Conservation (phyloP, 78 protist genomes). For the Parvularia atlantis region DNA sequence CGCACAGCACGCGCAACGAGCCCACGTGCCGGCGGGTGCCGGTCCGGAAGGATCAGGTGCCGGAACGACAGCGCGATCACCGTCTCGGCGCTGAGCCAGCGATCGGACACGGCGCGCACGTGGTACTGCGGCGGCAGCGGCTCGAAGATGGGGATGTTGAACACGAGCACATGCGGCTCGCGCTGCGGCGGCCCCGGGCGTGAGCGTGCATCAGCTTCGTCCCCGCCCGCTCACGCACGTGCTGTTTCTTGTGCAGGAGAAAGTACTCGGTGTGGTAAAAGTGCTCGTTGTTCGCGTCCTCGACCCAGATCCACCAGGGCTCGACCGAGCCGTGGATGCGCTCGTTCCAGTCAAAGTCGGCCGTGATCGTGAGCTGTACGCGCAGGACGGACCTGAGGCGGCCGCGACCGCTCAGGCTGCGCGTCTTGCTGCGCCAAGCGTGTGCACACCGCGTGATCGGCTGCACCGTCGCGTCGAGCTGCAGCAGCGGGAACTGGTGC, state of each 20-base stretch:
- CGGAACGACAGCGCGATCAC: conserved; percentile 51
- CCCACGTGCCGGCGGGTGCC: conserved; percentile 64
- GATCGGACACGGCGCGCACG: conserved; percentile 70
- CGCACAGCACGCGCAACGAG: too few species aligned
- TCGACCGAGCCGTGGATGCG: conserved; percentile 53
- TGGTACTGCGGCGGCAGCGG: conserved; percentile 84
- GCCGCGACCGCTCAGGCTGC: too few species aligned
- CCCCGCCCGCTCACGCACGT: neutral
- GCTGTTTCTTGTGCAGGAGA: conserved; percentile 40
- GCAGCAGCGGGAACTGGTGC: conserved; percentile 64
- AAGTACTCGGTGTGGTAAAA: conserved; percentile 80
- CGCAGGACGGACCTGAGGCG: too few species aligned
- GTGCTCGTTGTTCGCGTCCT: conserved; percentile 50
- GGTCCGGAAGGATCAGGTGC: conserved; percentile 78
- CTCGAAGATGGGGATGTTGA: conserved; percentile 78
- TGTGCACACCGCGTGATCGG: conserved; percentile 90
- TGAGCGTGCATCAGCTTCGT: neutral
- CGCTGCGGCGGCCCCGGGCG: too few species aligned
- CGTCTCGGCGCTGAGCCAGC: conserved; percentile 84
- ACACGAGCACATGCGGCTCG: conserved; percentile 33
- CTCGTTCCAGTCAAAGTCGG: conserved; percentile 54
- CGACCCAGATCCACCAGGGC: conserved; percentile 76
- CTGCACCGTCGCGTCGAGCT: conserved; percentile 39
- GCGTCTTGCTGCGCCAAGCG: too few species aligned
- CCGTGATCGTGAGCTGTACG: conserved; percentile 42